Evolutionary conservation across 2,329 filamentous ascomycete species (phyloP), one percentile per base, ranked within the genome.

Genomic region (Triangularia setosa): DNA sequence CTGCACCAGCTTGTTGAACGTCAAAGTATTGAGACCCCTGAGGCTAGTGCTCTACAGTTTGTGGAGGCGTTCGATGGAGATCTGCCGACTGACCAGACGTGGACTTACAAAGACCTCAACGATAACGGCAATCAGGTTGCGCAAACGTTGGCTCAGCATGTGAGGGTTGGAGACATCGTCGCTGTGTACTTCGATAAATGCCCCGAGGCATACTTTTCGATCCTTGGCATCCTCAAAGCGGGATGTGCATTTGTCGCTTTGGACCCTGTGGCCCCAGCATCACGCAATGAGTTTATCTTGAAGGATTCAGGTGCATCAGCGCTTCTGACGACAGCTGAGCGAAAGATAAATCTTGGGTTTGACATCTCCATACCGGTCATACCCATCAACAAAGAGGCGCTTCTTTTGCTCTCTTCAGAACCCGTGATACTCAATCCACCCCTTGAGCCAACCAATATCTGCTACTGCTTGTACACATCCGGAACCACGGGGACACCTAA

Each of bases 401-500:
- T 86, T 7, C n/a, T 33, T 2, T 4, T 23, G 18, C 65, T 30
- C 2, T 65, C 68, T 52, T 25, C 14, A 3, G 61, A 44, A 54
- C 67, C 74, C 18, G 76, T 75, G 4, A 65, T 64, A 14, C 73
- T 79, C 28, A 69, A 64, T n/a, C 73, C 74, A 14, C 33, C 69
- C n/a, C 72, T 80, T 35, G 66, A 74, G 1, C 75, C 84, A 4
- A 79, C 83, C 23, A 84, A 88, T 68, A 86, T 87, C 0, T 92
- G 89, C 69, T 96, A 96, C 73, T 94, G 91, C 64, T 81, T 96
- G 1, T 96, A 96, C 74, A 96, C 92, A 0, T 94, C 90, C 3
- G 92, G 92, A 3, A 96, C 92, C 0, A 96, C 92, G 0, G 92
- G 92, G 2, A 90, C 87, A 0, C 92, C 93, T 0, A 96, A 96